Evolutionary conservation across 2,329 filamentous ascomycete species (phyloP).

Genomic region (Myrmaecium sp.): DNA sequence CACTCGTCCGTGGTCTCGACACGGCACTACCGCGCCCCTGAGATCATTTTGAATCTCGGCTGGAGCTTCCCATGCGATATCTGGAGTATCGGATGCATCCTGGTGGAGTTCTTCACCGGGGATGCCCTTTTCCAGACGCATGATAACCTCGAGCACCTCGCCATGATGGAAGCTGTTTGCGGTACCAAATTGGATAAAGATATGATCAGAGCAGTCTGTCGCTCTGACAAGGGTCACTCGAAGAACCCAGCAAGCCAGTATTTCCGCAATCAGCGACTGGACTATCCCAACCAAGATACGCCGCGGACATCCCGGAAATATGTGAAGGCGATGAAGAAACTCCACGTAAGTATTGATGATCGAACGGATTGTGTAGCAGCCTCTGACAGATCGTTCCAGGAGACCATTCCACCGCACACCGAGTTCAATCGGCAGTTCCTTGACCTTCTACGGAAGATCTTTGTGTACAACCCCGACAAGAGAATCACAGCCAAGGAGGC

Average conservation of each 20-base stretch:
- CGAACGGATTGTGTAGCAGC: neutral
- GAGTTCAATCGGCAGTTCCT: constrained; percentile 47
- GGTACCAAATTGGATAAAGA: constrained; percentile 37
- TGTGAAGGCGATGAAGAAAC: constrained; percentile 50
- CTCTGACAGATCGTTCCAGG: constrained; percentile 25
- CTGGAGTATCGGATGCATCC: constrained; percentile 52
- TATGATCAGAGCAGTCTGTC: constrained; percentile 36
- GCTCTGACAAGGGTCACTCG: constrained; percentile 27
- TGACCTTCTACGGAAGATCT: constrained; percentile 44
- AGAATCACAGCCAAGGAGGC: constrained; percentile 49
- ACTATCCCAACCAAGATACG: constrained; percentile 47
- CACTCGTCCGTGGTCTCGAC: constrained; percentile 52
- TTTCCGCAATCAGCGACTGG: constrained; percentile 39
- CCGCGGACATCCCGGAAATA: constrained; percentile 48
- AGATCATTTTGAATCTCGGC: constrained; percentile 50
- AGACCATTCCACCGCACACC: constrained; percentile 43
- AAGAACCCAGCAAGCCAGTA: constrained; percentile 41
- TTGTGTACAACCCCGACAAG: constrained; percentile 49
- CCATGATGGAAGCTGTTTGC: constrained; percentile 52
- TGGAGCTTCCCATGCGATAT: constrained; percentile 55
- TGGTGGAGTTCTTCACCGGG: constrained; percentile 52
- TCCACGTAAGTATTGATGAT: constrained; percentile 30
- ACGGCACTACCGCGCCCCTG: constrained; percentile 47
- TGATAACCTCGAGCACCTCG: constrained; percentile 50
- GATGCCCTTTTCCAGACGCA: constrained; percentile 53